Evolutionary conservation across 2,329 filamentous ascomycete species (phyloP).

Genomic region (Colletotrichum sp.): DNA sequence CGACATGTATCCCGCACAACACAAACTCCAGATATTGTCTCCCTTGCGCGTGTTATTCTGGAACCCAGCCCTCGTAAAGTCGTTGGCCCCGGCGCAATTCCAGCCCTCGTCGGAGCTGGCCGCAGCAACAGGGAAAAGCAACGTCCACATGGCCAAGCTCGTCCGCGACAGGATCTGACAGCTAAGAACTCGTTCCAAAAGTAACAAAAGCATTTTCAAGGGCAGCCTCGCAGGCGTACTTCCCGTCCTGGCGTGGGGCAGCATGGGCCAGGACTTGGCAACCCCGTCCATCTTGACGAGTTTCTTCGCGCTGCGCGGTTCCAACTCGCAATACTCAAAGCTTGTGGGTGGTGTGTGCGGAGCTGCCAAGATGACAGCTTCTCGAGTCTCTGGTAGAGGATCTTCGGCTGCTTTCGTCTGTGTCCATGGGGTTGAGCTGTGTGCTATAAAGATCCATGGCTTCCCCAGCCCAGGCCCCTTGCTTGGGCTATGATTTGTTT

Average conservation of each 20-base stretch:
- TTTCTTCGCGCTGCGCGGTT: not conserved
- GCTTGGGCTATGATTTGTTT: not conserved
- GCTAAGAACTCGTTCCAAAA: not conserved
- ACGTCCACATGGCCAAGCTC: not conserved
- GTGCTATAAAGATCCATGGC: slow-evolving; percentile 16
- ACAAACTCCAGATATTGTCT: not conserved
- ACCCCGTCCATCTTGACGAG: slow-evolving; percentile 5
- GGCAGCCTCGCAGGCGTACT: not conserved
- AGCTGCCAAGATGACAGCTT: slow-evolving; percentile 7
- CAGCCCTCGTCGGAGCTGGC: not conserved
- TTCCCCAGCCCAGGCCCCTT: not conserved
- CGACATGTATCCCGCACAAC: not conserved
- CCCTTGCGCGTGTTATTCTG: not conserved
- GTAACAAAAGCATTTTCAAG: not conserved
- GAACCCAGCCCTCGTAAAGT: not conserved
- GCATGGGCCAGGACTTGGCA: not conserved
- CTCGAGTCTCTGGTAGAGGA: not conserved
- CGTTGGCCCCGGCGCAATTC: not conserved
- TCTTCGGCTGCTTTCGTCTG: not conserved
- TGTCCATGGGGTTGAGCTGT: not conserved
- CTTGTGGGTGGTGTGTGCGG: not conserved
- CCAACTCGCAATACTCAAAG: not conserved
- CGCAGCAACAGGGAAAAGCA: not conserved
- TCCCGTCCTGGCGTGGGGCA: slow-evolving; percentile 8
- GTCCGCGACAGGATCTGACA: not conserved